phyloP scores from a whole-genome alignment of 306 rosid species.

The Myrica gale region DNA sequence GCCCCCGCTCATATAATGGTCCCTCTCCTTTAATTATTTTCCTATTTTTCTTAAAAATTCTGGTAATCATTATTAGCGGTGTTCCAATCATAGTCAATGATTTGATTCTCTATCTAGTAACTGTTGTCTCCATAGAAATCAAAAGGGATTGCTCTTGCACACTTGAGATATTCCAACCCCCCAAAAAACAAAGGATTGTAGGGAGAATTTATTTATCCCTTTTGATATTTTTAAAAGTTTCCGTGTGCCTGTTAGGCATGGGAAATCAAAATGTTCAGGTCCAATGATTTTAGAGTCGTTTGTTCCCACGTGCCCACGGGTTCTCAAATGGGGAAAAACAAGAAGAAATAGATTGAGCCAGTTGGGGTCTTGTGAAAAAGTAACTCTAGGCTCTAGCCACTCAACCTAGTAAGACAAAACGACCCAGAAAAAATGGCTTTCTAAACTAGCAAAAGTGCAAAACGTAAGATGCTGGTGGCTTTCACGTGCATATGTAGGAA shows the following conservation, averaged over 20 bases:
- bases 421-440: too few relatives aligned
- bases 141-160: constrained; percentile 27
- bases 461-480: too few relatives aligned
- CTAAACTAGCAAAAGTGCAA: too few relatives aligned
- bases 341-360: too few relatives aligned
- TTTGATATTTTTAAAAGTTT: background rate
- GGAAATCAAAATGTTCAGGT: constrained; percentile 43
- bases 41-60: background rate
- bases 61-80: constrained; percentile 33
- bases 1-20: constrained; percentile 8
- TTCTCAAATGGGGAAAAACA: constrained; percentile 13
- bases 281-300: constrained; percentile 40
- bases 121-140: constrained; percentile 27
- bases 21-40: constrained; percentile 20
- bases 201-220: constrained; percentile 10
- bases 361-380: too few relatives aligned
- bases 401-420: too few relatives aligned
- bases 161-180: constrained; percentile 2
- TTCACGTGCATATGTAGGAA: too few relatives aligned
- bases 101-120: constrained; percentile 37
- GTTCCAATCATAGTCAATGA: constrained; percentile 52
- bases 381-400: too few relatives aligned
- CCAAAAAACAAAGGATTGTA: background rate
- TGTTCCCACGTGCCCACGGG: constrained; percentile 59
- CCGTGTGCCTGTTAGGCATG: constrained; percentile 24